Percentiles rank a stretch among this genome's conserved stretches.
phyloP scores from a whole-genome alignment of 1,284 basidiomycete species.

The Ustilago crameri region DNA sequence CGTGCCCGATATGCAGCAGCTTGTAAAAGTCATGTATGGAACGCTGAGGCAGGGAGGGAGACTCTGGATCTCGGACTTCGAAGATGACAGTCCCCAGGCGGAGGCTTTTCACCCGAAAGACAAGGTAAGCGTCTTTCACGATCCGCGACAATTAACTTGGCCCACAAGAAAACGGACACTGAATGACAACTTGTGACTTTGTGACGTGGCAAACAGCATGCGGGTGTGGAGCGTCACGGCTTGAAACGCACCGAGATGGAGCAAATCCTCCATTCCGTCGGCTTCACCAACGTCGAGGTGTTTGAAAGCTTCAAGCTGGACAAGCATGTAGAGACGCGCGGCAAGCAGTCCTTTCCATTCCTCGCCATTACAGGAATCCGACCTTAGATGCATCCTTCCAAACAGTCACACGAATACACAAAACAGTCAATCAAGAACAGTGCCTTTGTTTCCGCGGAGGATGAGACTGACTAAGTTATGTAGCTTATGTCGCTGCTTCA shows the following conservation, averaged over 20 bases:
- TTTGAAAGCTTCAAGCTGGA: slow-evolving; percentile 44
- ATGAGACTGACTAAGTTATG: not conserved
- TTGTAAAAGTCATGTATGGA: slow-evolving; percentile 30
- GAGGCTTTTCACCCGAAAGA: slow-evolving; percentile 47
- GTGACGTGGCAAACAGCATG: slow-evolving; percentile 12
- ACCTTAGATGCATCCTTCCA: slow-evolving; percentile 1
- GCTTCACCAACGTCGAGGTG: slow-evolving; percentile 40
- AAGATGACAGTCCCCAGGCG: slow-evolving; percentile 31
- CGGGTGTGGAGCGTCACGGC: slow-evolving; percentile 46
- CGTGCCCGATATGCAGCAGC: slow-evolving; percentile 30
- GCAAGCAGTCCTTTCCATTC: slow-evolving; percentile 27
- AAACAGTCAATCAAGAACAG: not conserved
- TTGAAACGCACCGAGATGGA: slow-evolving; percentile 37
- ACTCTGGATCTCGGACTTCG: slow-evolving; percentile 45
- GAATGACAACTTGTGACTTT: not conserved
- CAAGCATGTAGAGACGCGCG: slow-evolving; percentile 29
- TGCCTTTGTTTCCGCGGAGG: not conserved
- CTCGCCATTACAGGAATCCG: slow-evolving; percentile 38
- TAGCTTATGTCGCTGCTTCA: not conserved
- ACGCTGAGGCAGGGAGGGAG: slow-evolving; percentile 16
- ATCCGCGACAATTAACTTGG: too few relatives aligned
- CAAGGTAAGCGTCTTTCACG: slow-evolving; percentile 17
- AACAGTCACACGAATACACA: not conserved
- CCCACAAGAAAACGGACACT: too few relatives aligned
- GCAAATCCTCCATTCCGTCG: slow-evolving; percentile 24